Evolutionary conservation across 345 rosid genomes (phyloP).

Genomic region (Rhodomyrtus tomentosa): DNA sequence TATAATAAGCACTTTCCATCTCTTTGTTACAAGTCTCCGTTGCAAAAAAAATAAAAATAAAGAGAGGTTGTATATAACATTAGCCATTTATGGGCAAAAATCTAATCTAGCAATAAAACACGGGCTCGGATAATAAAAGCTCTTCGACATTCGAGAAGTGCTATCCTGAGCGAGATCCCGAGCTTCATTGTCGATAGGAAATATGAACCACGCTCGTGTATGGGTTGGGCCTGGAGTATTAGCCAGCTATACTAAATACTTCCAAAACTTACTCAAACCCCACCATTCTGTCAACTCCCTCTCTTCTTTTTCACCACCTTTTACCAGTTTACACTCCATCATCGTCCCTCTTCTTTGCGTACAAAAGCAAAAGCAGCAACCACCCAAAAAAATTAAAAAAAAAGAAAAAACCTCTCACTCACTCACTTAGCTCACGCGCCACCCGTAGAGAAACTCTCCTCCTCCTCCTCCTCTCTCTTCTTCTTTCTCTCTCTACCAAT

Average conservation of each 20-base stretch:
- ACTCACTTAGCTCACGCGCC: not conserved
- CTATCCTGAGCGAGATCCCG: too few relatives aligned
- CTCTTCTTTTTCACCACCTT: not conserved
- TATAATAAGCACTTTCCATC: too few relatives aligned
- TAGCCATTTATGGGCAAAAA: too few relatives aligned
- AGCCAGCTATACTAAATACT: not conserved
- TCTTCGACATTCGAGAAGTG: too few relatives aligned
- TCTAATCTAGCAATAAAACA: too few relatives aligned
- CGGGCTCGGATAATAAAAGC: too few relatives aligned
- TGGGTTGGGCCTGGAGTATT: not conserved
- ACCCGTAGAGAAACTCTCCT: not conserved
- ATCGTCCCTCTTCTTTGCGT: not conserved
- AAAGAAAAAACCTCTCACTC: not conserved
- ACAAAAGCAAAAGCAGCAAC: not conserved
- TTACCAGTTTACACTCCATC: not conserved
- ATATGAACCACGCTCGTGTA: too few relatives aligned
- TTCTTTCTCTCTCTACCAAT: constrained; percentile 10
- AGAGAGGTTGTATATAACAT: too few relatives aligned
- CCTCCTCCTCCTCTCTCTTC: not conserved
- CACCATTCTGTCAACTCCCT: not conserved
- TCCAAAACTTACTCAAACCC: not conserved
- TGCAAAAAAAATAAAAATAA: too few relatives aligned
- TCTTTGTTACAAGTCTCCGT: too few relatives aligned
- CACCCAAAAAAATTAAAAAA: not conserved
- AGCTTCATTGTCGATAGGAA: too few relatives aligned